phyloP scores from a whole-genome alignment of 352 stramenopile genomes.

The Globisporangium parvum region DNA sequence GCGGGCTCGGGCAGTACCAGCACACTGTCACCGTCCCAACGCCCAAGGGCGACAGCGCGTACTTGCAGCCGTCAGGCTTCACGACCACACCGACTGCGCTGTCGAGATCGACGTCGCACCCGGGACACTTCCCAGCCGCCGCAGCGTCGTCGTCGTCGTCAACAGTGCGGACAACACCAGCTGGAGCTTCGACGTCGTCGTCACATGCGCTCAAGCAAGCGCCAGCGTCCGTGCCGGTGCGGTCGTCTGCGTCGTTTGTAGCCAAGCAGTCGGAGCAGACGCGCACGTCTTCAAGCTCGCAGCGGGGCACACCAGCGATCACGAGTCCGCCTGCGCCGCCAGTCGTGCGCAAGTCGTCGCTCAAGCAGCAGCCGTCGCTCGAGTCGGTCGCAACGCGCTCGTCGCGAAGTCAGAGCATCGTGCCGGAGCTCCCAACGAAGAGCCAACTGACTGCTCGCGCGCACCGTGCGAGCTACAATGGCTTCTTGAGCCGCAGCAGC shows the following conservation, averaged over 20 bases:
- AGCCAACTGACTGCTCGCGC: slow-evolving; percentile 5
- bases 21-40: slow-evolving; percentile 2
- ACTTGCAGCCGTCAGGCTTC: slow-evolving; percentile 1
- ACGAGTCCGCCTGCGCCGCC: not conserved
- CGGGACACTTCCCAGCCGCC: slow-evolving; percentile 2
- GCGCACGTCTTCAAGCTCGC: not conserved
- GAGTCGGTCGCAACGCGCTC: not conserved
- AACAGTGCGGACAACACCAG: not conserved
- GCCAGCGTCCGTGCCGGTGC: too few relatives aligned
- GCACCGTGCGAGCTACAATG: slow-evolving; percentile 9
- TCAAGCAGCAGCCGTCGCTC: slow-evolving; percentile 1
- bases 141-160: slow-evolving; percentile 1
- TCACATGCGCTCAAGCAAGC: too few relatives aligned
- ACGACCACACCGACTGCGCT: slow-evolving; percentile 12
- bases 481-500: not conserved
- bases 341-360: slow-evolving; percentile 8
- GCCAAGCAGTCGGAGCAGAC: not conserved
- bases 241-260: too few relatives aligned
- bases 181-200: not conserved
- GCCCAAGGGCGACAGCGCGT: slow-evolving; percentile 9
- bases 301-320: not conserved
- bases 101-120: slow-evolving; percentile 12
- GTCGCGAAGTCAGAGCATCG: slow-evolving; percentile 13
- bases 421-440: slow-evolving; percentile 11
- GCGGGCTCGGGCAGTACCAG: not conserved